Conservation (phyloP, 129 eudicot genomes). For the Scalesia atractyloides region DNA sequence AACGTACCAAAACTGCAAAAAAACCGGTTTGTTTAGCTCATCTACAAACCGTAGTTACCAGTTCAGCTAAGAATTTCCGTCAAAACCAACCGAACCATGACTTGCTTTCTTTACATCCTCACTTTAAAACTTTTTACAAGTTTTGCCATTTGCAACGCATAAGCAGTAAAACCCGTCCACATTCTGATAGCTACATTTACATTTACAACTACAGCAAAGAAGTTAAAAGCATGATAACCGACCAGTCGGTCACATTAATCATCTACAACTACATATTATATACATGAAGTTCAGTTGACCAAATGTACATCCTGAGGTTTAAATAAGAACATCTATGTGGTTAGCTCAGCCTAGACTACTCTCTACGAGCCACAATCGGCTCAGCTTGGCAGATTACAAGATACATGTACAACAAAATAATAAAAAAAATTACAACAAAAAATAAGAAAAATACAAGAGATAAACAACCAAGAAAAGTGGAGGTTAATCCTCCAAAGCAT, state of each 20-base stretch:
- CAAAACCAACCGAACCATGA: too few relatives aligned
- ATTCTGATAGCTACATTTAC: background rate
- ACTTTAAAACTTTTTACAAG: too few relatives aligned
- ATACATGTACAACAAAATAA: conserved; percentile 10
- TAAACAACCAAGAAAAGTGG: background rate
- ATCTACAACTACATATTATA: background rate
- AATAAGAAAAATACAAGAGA: conserved; percentile 18
- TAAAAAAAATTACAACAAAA: conserved; percentile 21
- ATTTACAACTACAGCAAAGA: background rate
- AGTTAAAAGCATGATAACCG: background rate
- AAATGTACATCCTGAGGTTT: conserved; percentile 19
- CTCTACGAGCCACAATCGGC: conserved; percentile 26
- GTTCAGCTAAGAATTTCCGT: too few relatives aligned
- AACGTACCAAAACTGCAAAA: too few relatives aligned
- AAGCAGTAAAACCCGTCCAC: too few relatives aligned
- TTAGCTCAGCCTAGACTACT: conserved; percentile 19
- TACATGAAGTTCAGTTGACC: background rate
- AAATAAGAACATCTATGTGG: background rate
- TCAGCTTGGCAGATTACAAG: background rate
- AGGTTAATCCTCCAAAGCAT: conserved; percentile 22
- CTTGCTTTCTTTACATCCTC: too few relatives aligned
- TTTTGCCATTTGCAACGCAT: too few relatives aligned
- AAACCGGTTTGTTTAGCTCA: too few relatives aligned
- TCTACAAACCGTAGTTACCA: too few relatives aligned
- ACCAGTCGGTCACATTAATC: conserved; percentile 14